Evolutionary conservation across 2,329 filamentous ascomycete genomes (phyloP).

Genomic region (Neurospora sp.): DNA sequence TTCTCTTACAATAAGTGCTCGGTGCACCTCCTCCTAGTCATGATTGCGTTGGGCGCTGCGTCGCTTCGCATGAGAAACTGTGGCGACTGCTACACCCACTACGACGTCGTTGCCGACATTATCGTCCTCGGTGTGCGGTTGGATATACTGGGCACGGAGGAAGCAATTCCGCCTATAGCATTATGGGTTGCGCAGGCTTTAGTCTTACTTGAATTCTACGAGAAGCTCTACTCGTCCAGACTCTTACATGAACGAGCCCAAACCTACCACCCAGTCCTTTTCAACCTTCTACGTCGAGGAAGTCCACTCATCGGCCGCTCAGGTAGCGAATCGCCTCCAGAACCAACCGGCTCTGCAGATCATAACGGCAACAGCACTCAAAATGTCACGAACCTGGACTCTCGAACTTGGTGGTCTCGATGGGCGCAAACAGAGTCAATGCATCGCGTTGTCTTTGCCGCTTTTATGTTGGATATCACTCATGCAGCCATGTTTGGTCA

Average conservation of each 20-base stretch:
- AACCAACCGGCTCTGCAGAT: conserved; percentile 22
- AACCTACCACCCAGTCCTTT: conserved; percentile 77
- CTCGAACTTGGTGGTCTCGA: conserved; percentile 60
- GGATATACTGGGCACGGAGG: conserved; percentile 72
- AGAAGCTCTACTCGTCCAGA: conserved; percentile 83
- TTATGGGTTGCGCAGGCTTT: conserved; percentile 84
- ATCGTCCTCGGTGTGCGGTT: conserved; percentile 66
- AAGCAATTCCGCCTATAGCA: conserved; percentile 74
- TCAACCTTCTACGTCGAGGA: conserved; percentile 76
- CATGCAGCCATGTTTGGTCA: conserved; percentile 93
- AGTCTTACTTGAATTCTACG: conserved; percentile 75
- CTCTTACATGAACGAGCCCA: conserved; percentile 78
- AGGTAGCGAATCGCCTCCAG: conserved; percentile 68
- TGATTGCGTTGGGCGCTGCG: conserved; percentile 76
- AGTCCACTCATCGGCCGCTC: conserved; percentile 76
- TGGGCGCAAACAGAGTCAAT: conserved; percentile 89
- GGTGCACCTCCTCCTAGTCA: conserved; percentile 65
- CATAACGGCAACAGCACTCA: conserved; percentile 31
- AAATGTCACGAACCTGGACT: conserved; percentile 26
- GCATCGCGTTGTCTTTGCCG: conserved; percentile 74
- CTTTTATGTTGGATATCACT: conserved; percentile 80
- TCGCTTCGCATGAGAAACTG: conserved; percentile 59
- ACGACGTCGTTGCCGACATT: conserved; percentile 40
- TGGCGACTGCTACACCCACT: conserved; percentile 37
- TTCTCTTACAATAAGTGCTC: conserved; percentile 74